phyloP scores from a whole-genome alignment of 257 asterid species.

The Nicotiana obtusifolia region DNA sequence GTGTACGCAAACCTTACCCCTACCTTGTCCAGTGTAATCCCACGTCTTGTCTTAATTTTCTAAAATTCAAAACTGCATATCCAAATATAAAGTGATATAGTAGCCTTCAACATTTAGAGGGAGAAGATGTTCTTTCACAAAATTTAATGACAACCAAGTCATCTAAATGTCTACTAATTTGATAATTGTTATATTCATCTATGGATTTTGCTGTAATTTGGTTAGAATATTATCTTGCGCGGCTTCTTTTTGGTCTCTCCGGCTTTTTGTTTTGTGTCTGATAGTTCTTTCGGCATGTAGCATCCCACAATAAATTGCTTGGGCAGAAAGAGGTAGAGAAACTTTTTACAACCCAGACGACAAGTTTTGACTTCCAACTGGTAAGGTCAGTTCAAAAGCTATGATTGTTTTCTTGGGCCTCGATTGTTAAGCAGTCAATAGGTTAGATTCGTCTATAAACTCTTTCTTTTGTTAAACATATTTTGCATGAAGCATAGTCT shows the following conservation, averaged over 20 bases:
- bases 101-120: not conserved
- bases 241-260: not conserved
- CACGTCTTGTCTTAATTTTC: not conserved
- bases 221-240: not conserved
- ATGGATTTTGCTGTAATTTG: too few relatives aligned
- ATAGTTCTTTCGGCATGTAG: not conserved
- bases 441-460: not conserved
- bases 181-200: too few relatives aligned
- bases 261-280: not conserved
- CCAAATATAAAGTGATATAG: not conserved
- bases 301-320: not conserved
- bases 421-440: not conserved
- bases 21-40: too few relatives aligned
- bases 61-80: not conserved
- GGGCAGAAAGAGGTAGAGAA: not conserved
- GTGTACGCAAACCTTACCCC: too few relatives aligned
- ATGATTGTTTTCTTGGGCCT: not conserved
- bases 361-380: not conserved
- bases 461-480: not conserved
- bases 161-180: not conserved
- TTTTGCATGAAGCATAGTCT: not conserved
- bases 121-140: not conserved
- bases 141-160: not conserved
- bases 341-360: not conserved
- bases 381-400: not conserved